A percentile compares a stretch with the other conserved stretches of the same genome.
phyloP scores from a whole-genome alignment of 1,284 basidiomycete genomes.

The Sporisorium scitamineum region DNA sequence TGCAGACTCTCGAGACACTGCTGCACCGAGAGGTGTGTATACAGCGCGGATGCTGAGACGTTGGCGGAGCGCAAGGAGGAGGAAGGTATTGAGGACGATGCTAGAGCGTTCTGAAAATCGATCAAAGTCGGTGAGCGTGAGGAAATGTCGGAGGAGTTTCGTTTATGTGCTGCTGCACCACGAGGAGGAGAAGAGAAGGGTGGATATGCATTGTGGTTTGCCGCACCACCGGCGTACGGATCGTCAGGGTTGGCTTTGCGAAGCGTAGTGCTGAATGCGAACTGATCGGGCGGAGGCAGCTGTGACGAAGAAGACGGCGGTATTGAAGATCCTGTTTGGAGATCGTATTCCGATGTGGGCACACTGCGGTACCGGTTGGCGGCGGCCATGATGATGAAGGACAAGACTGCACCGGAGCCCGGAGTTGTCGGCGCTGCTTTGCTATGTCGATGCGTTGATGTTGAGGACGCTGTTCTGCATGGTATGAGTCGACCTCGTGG shows the following conservation, averaged over 20 bases:
- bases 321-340: conserved; percentile 9
- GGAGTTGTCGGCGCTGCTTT: neutral
- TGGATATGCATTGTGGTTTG: conserved; percentile 12
- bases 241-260: conserved; percentile 48
- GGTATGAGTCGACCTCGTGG: neutral
- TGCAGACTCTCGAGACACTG: conserved; percentile 46
- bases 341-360: conserved; percentile 34
- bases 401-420: neutral
- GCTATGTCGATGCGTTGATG: neutral
- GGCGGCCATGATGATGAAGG: conserved; percentile 26
- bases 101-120: conserved; percentile 11
- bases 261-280: conserved; percentile 57
- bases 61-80: conserved; percentile 2
- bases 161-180: conserved; percentile 25
- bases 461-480: neutral
- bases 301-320: conserved; percentile 16
- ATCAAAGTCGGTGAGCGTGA: conserved; percentile 9
- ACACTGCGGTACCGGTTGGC: conserved; percentile 34
- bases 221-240: conserved; percentile 12
- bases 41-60: conserved; percentile 44
- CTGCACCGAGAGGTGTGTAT: conserved; percentile 45
- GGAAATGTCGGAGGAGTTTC: conserved; percentile 23
- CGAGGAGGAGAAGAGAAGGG: conserved; percentile 36
- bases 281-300: conserved; percentile 37
- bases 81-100: conserved; percentile 7